Evolutionary conservation across 225 moss, liverwort and hornwort genomes (phyloP).

Genomic region (Pseudisothecium myosuroides): DNA sequence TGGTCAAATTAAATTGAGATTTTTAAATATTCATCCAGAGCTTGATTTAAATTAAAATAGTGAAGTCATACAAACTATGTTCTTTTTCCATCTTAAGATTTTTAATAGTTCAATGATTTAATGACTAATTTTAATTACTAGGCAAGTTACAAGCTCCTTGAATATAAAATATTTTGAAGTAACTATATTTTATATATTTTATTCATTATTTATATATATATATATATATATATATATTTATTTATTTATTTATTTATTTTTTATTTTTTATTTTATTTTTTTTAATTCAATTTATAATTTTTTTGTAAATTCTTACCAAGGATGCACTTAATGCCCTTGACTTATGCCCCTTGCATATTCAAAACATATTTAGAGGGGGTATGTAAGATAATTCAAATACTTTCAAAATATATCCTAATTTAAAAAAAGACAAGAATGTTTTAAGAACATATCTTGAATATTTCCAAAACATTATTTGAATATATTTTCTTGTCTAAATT

Average conservation of each 20-base stretch:
- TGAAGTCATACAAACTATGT: accelerated
- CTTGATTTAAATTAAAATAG: no score
- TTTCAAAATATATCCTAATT: accelerated
- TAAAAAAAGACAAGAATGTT: not conserved
- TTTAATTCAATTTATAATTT: no score
- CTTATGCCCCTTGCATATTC: not conserved
- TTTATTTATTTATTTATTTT: no score
- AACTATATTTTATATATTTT: accelerated
- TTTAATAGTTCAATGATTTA: not conserved
- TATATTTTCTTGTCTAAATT: not conserved
- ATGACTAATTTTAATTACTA: not conserved
- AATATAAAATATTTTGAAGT: not conserved
- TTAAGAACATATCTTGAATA: not conserved
- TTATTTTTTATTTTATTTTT: no score
- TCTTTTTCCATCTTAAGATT: not conserved
- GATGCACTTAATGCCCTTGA: no score
- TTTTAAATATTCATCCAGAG: not conserved
- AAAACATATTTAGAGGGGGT: not conserved
- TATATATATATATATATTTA: no score
- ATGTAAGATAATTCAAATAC: not conserved
- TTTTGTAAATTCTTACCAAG: accelerated
- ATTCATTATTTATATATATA: not conserved
- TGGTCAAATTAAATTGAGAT: not conserved
- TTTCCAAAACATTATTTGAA: not conserved
- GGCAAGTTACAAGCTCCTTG: accelerated